Conservation (phyloP, 73 alveolate genomes). For the Paramecium pentaurelia region DNA sequence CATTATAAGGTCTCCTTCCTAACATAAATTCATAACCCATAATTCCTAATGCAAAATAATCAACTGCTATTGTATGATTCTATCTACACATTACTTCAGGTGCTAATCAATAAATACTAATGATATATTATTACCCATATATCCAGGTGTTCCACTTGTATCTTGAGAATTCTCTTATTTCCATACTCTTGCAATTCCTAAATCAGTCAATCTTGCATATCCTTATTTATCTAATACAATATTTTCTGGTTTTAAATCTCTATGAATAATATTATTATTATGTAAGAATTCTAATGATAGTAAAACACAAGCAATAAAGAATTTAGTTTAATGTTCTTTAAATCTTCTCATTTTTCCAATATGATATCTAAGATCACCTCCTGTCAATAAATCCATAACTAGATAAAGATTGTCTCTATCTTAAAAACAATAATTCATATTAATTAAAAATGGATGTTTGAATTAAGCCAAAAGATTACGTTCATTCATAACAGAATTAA, state of each 20-base stretch:
- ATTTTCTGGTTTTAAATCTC: conserved; percentile 97
- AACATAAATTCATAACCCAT: conserved; percentile 73
- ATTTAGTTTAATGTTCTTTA: conserved; percentile 85
- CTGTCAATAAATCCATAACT: conserved; percentile 86
- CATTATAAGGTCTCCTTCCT: conserved; percentile 87
- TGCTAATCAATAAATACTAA: conserved; percentile 38
- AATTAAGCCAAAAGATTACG: conserved; percentile 66
- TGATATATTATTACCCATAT: conserved; percentile 69
- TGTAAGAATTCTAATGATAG: conserved; percentile 91
- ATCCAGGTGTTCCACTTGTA: conserved; percentile 97
- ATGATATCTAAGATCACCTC: conserved; percentile 94
- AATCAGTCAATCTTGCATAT: conserved; percentile 84
- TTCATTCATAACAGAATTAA: conserved; percentile 78
- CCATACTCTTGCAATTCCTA: conserved; percentile 89
- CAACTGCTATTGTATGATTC: conserved; percentile 66
- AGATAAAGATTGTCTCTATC: conserved; percentile 88
- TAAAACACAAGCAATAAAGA: conserved; percentile 87
- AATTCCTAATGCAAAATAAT: conserved; percentile 71
- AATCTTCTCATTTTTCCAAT: conserved; percentile 78
- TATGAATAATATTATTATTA: conserved; percentile 83
- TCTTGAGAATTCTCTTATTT: conserved; percentile 87
- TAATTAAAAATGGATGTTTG: conserved; percentile 82
- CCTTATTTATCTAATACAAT: conserved; percentile 87
- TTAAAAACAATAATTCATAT: conserved; percentile 92
- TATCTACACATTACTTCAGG: conserved; percentile 71